Percentiles rank a stretch among this genome's conserved stretches.
These are phyloP conservation scores for Talaromyces islandicus DNA, from an alignment of 2,329 filamentous ascomycete species.

Conservation along the genomic window DNA sequence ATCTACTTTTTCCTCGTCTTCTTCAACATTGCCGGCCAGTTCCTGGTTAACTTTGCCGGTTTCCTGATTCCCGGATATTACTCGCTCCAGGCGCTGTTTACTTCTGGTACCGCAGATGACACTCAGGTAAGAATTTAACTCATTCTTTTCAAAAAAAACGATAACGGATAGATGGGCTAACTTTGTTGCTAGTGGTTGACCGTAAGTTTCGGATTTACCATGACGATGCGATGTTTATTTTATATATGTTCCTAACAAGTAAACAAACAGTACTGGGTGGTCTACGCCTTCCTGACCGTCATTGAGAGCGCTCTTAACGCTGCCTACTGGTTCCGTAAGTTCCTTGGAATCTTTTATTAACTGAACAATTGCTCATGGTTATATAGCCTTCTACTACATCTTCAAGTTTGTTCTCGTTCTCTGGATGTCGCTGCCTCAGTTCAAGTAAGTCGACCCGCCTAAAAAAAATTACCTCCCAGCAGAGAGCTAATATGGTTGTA, in stretches of 20 bases:
- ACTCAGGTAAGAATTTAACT: constrained; percentile 52
- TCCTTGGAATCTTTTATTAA: background rate
- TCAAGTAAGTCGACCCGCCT: constrained; percentile 59
- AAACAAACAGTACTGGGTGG: constrained; percentile 59
- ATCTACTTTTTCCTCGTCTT: constrained; percentile 67
- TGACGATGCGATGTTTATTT: background rate
- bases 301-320: constrained; percentile 61
- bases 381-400: constrained; percentile 85
- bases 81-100: constrained; percentile 60
- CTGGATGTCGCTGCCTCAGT: constrained; percentile 95
- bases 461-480: constrained; percentile 18
- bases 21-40: constrained; percentile 65
- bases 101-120: constrained; percentile 54
- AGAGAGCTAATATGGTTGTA: constrained; percentile 32
- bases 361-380: constrained; percentile 17
- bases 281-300: constrained; percentile 60
- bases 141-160: background rate
- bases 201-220: constrained; percentile 29
- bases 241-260: background rate
- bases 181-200: constrained; percentile 54
- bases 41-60: constrained; percentile 62
- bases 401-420: constrained; percentile 98
- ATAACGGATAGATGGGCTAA: constrained; percentile 18
- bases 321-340: constrained; percentile 63
- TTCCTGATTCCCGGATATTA: constrained; percentile 63